These are phyloP conservation scores for Austropuccinia psidii DNA, from an alignment of 1,284 basidiomycete species.

Conservation along the genomic window DNA sequence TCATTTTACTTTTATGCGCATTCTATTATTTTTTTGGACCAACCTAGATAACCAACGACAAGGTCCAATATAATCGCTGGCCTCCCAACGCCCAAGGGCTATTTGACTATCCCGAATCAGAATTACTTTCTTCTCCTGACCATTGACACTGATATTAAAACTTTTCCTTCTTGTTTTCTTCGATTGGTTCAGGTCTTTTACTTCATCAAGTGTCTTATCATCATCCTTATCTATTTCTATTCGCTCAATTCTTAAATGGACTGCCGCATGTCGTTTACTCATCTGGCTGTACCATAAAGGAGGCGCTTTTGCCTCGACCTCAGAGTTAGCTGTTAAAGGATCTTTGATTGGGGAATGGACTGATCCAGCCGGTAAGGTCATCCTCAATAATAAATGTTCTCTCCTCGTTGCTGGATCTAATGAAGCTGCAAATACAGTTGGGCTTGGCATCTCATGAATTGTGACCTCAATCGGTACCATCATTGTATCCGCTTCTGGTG, in stretches of 20 bases:
- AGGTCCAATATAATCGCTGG: conserved; percentile 8
- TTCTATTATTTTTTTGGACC: too few relatives aligned
- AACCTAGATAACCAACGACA: conserved; percentile 24
- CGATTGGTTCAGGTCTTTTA: too few relatives aligned
- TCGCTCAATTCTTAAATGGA: conserved; percentile 16
- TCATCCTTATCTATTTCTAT: conserved; percentile 7
- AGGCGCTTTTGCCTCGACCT: conserved; percentile 60
- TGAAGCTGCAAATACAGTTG: conserved; percentile 63
- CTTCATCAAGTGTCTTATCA: neutral
- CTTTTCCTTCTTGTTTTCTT: conserved; percentile 2
- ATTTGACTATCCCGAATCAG: conserved; percentile 27
- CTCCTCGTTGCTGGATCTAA: conserved; percentile 45
- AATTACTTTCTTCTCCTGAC: conserved; percentile 32
- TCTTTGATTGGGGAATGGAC: conserved; percentile 67
- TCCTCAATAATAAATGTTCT: conserved; percentile 63
- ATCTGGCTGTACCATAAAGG: conserved; percentile 53
- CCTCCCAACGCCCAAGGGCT: conserved; percentile 26
- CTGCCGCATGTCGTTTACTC: neutral
- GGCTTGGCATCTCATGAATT: conserved; percentile 61
- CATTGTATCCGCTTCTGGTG: conserved; percentile 38
- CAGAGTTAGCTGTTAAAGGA: conserved; percentile 66
- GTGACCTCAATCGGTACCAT: conserved; percentile 47
- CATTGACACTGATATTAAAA: conserved; percentile 13
- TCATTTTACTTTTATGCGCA: too few relatives aligned
- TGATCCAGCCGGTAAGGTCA: conserved; percentile 72